Base-by-base conservation (phyloP, 345 rosid genomes). In the Raphanus sativus region DNA sequence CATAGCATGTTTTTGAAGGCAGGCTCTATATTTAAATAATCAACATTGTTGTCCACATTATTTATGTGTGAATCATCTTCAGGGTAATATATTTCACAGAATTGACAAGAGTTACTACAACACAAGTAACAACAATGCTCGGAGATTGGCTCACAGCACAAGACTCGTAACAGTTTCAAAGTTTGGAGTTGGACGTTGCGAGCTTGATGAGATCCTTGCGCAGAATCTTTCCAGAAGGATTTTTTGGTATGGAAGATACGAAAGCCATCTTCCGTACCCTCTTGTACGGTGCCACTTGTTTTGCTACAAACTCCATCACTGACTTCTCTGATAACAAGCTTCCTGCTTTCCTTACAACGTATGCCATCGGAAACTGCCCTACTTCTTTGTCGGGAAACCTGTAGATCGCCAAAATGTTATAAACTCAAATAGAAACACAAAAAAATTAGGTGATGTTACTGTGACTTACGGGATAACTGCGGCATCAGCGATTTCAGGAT, bases 231-330 rank as follows among this genome's bases (percentile, higher is more conserved):
- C 99, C 98, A 0, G 98, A 94, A 3, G 92, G 89, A 78, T 92
- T 94, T 85, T 90, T 94, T 13, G 97, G 99, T 61, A 94, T 80
- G 30, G 92, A 85, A 52, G 79, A 75, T 8, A 63, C 55, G 2
- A 79, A 79, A 68, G 82, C 82, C 61, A 79, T 67, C 65, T 84
- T 86, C 29, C 98, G 81, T 4, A 94, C 75, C 77, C 86, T 88
- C 85, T 94, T 94, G 79, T 92, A 94, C 0, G 98, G 95, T 0
- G 97, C 97, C 42, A 90, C 97, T 91, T 88, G 93, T 79, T 67
- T 82, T 0, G 87, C 85, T 2, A 92, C 81, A 73, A 92, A 94
- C 59, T 89, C 92, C 91, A 89, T 86, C 24, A 92, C 76, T 4
- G 45, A 78, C 10, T 21, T 80, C 73, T 82, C 95, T 0, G 89